Conservation (phyloP, 148 eudicot species). For the Simmondsia chinensis region DNA sequence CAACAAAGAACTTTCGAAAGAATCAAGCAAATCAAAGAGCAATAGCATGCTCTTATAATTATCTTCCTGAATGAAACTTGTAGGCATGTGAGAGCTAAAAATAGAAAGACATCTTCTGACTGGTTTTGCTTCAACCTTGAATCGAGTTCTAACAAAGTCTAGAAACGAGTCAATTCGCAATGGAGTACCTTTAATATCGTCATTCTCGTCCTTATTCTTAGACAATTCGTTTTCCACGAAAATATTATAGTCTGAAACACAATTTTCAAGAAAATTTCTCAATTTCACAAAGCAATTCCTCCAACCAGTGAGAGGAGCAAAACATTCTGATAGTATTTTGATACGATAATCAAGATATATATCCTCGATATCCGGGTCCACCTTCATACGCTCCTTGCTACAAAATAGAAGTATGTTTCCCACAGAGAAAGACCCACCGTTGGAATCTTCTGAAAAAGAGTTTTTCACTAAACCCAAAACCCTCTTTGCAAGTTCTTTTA, state of each 20-base stretch:
- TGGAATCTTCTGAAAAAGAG: slow-evolving; percentile 9
- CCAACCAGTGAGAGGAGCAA: slow-evolving; percentile 45
- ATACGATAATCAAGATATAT: slow-evolving; percentile 40
- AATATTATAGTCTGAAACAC: slow-evolving; percentile 25
- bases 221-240: slow-evolving; percentile 24
- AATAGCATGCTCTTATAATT: slow-evolving; percentile 14
- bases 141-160: slow-evolving; percentile 26
- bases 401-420: slow-evolving; percentile 47
- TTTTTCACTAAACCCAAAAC: slow-evolving; percentile 19
- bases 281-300: slow-evolving; percentile 21
- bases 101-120: slow-evolving; percentile 25
- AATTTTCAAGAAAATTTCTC: slow-evolving; percentile 33
- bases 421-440: slow-evolving; percentile 13
- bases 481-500: slow-evolving; percentile 30
- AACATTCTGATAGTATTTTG: slow-evolving; percentile 25
- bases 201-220: slow-evolving; percentile 4
- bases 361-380: slow-evolving; percentile 20
- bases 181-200: neutral
- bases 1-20: slow-evolving; percentile 24
- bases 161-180: slow-evolving; percentile 19
- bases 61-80: slow-evolving; percentile 18
- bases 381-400: slow-evolving; percentile 24
- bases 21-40: slow-evolving; percentile 14
- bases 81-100: slow-evolving; percentile 36
- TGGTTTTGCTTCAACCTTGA: slow-evolving; percentile 6